phyloP scores from a whole-genome alignment of 306 rosid species.

The Lupinus albus region DNA sequence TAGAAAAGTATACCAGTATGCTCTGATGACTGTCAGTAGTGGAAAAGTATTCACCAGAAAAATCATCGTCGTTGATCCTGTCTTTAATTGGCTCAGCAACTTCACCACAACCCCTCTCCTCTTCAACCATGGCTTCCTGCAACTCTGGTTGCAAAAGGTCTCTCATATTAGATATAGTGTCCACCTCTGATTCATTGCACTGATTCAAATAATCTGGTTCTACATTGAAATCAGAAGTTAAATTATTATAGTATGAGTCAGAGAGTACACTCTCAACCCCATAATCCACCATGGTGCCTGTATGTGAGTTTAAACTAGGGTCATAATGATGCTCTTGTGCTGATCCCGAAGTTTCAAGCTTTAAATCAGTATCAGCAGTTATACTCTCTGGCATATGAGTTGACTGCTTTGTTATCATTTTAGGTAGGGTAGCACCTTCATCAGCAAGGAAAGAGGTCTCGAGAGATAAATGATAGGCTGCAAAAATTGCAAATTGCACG shows the following conservation, averaged over 20 bases:
- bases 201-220: slow-evolving; percentile 43
- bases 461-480: slow-evolving; percentile 96
- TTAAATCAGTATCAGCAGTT: slow-evolving; percentile 47
- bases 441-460: slow-evolving; percentile 98
- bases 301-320: slow-evolving; percentile 47
- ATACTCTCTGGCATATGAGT: slow-evolving; percentile 51
- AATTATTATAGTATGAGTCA: slow-evolving; percentile 47
- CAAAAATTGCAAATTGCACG: slow-evolving; percentile 87
- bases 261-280: slow-evolving; percentile 43
- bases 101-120: slow-evolving; percentile 54
- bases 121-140: slow-evolving; percentile 48
- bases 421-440: slow-evolving; percentile 96
- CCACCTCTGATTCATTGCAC: slow-evolving; percentile 46
- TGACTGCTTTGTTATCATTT: slow-evolving; percentile 54
- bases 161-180: slow-evolving; percentile 34
- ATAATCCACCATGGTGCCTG: slow-evolving; percentile 45
- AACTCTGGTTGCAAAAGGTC: slow-evolving; percentile 53
- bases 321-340: slow-evolving; percentile 44
- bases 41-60: slow-evolving; percentile 80
- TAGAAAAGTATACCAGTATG: slow-evolving; percentile 93
- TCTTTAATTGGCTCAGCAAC: slow-evolving; percentile 45
- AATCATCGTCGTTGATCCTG: slow-evolving; percentile 60
- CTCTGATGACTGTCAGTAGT: slow-evolving; percentile 85
- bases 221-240: slow-evolving; percentile 44
- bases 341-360: slow-evolving; percentile 51